phyloP scores from a whole-genome alignment of 352 stramenopile species.

The Phytophthora sansomeana region DNA sequence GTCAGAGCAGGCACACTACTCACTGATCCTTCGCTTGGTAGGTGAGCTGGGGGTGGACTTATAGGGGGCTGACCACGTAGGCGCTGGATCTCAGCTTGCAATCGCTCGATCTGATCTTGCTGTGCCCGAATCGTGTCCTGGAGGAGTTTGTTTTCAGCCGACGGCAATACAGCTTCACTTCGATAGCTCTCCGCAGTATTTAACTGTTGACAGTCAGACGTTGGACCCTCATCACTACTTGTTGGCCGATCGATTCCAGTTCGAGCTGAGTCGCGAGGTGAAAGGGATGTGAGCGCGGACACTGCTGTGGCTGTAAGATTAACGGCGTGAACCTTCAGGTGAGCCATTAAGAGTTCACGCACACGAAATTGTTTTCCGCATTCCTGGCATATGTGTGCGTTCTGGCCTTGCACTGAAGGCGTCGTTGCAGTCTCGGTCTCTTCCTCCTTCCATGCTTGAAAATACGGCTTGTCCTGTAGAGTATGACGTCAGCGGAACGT shows the following conservation, averaged over 20 bases:
- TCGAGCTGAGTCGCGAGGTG: slow-evolving; percentile 20
- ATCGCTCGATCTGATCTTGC: slow-evolving; percentile 53
- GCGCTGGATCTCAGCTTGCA: slow-evolving; percentile 47
- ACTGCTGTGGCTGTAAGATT: slow-evolving; percentile 23
- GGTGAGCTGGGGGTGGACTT: slow-evolving; percentile 7
- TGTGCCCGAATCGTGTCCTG: slow-evolving; percentile 53
- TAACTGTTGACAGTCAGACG: neutral
- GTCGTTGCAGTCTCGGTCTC: neutral
- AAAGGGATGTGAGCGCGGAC: slow-evolving; percentile 18
- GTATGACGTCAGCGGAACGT: slow-evolving; percentile 25
- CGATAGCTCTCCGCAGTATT: neutral
- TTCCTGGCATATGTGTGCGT: slow-evolving; percentile 21
- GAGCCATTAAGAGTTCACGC: slow-evolving; percentile 40
- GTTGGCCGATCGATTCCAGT: slow-evolving; percentile 10
- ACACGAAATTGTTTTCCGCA: slow-evolving; percentile 44
- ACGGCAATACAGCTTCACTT: neutral
- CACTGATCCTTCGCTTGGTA: slow-evolving; percentile 6
- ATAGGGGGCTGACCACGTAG: slow-evolving; percentile 30
- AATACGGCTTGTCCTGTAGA: slow-evolving; percentile 6
- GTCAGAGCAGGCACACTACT: slow-evolving; percentile 37
- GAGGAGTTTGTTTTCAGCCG: slow-evolving; percentile 30
- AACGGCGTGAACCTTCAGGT: slow-evolving; percentile 28
- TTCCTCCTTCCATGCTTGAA: neutral
- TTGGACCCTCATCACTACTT: slow-evolving; percentile 4
- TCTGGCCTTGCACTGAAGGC: slow-evolving; percentile 3